Evolutionary conservation across 106 monocot species (phyloP), one percentile per base, ranked within the genome.

Genomic region (Allium sativum): DNA sequence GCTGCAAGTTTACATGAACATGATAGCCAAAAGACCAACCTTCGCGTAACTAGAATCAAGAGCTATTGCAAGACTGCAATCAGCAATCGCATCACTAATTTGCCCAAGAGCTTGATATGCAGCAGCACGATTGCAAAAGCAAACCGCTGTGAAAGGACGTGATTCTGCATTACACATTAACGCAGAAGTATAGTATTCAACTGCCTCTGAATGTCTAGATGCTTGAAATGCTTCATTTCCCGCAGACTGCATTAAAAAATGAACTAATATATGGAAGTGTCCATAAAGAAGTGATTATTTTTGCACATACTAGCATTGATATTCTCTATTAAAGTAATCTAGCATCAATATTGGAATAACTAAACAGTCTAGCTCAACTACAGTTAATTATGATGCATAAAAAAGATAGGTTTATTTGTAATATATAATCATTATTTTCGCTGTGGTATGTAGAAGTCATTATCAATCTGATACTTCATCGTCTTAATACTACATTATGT

Each of bases 91-190:
- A 50, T 50, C 48, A 12, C 13, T 15, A 50, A 50, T 50, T 50
- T 50, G 48, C 8, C 48, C 79, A 9, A 86, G 66, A 17, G 90
- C 90, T 79, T 95, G 95, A 69, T 87, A 95, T 43, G 90, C 87
- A 70, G 95, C 95, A 75, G 95, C 95, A 31, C 95, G 90, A 75
- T 95, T 95, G 61, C 90, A 90, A 60, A 95, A 90, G 66, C 90
- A 95, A 47, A 95, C 68, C 53, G 95, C 90, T 55, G 84, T 53
- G 70, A 95, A 95, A 12, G 90, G 84, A 12, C 83, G 81, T 58
- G 95, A 95, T 58, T 90, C 89, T 53, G 81, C 73, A 67, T 73
- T 87, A 47, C 69, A 81, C 60, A 77, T 48, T 74, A 95, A 68
- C 55, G 90, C 86, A 52, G 90, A 73, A 68, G 77, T 81, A 70